Evolutionary conservation across 2,329 filamentous ascomycete species (phyloP).

Genomic region (Dactylellina drechsleri): DNA sequence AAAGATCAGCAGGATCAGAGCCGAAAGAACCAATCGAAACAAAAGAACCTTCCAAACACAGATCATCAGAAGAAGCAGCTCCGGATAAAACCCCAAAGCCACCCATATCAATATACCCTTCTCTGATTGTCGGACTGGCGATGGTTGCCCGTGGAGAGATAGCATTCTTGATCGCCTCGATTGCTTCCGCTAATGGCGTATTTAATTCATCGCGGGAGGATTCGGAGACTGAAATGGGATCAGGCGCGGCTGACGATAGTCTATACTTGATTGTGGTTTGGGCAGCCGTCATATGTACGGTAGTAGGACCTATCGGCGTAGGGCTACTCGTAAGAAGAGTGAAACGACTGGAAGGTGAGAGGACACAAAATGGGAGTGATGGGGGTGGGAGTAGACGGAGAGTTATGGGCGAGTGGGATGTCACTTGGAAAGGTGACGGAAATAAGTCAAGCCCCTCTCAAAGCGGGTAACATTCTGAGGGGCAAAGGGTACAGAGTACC

Average conservation of each 20-base stretch:
- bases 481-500: too few species aligned
- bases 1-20: not conserved
- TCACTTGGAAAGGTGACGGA: not conserved
- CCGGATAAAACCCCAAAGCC: constrained; percentile 51
- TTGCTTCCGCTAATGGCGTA: constrained; percentile 69
- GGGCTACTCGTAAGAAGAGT: constrained; percentile 64
- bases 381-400: not conserved
- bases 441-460: too few species aligned
- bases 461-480: too few species aligned
- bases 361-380: not conserved
- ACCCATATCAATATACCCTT: constrained; percentile 73
- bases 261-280: constrained; percentile 68
- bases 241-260: constrained; percentile 54
- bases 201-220: constrained; percentile 58
- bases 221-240: not conserved
- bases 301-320: constrained; percentile 66
- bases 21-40: not conserved
- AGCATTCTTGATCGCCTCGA: constrained; percentile 77
- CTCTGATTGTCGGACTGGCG: constrained; percentile 69
- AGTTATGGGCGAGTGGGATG: constrained; percentile 45
- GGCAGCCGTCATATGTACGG: constrained; percentile 69
- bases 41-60: not conserved
- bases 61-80: not conserved
- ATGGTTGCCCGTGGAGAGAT: constrained; percentile 86
- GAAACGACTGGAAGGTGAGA: constrained; percentile 38